These are phyloP conservation scores for Aspergillus pseudonomiae DNA, from an alignment of 2,329 filamentous ascomycete genomes.

Conservation along the genomic window DNA sequence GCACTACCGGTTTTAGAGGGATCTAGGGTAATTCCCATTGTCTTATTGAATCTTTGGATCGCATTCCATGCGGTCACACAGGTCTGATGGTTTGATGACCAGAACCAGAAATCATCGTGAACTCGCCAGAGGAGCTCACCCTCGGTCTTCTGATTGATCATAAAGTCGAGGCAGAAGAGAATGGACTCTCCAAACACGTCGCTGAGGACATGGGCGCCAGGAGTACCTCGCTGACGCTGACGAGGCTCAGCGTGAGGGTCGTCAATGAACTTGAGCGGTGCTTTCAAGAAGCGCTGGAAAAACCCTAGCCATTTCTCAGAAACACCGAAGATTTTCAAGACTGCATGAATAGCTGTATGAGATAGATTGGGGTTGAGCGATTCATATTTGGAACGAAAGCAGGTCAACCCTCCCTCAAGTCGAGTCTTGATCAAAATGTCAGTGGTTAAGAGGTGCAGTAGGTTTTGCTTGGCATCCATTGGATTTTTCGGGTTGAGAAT, in stretches of 20 bases:
- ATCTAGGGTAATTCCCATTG: constrained; percentile 10
- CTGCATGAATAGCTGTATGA: constrained; percentile 9
- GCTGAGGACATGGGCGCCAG: constrained; percentile 14
- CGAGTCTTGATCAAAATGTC: constrained; percentile 14
- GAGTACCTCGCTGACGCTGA: constrained; percentile 13
- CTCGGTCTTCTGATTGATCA: constrained; percentile 13
- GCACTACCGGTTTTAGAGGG: constrained; percentile 7
- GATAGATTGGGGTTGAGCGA: constrained; percentile 12
- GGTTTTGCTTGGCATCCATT: constrained; percentile 17
- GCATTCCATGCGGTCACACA: constrained; percentile 12
- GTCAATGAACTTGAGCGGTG: constrained; percentile 15
- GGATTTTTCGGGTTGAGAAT: background rate
- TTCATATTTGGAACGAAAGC: constrained; percentile 16
- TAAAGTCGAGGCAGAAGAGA: constrained; percentile 18
- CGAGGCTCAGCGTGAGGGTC: constrained; percentile 9
- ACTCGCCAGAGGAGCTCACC: constrained; percentile 18
- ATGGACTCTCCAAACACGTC: constrained; percentile 17
- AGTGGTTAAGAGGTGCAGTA: constrained; percentile 12
- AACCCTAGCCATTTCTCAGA: constrained; percentile 15
- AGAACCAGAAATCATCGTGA: constrained; percentile 20
- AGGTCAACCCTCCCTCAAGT: constrained; percentile 15
- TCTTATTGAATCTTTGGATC: constrained; percentile 12
- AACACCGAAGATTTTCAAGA: constrained; percentile 15
- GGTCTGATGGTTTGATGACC: constrained; percentile 11
- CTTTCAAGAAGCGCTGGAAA: constrained; percentile 13